Percentiles rank a stretch among this genome's conserved stretches.
Evolutionary conservation across 441 rosid genomes (phyloP).

Genomic region (Gossypium trilobum): DNA sequence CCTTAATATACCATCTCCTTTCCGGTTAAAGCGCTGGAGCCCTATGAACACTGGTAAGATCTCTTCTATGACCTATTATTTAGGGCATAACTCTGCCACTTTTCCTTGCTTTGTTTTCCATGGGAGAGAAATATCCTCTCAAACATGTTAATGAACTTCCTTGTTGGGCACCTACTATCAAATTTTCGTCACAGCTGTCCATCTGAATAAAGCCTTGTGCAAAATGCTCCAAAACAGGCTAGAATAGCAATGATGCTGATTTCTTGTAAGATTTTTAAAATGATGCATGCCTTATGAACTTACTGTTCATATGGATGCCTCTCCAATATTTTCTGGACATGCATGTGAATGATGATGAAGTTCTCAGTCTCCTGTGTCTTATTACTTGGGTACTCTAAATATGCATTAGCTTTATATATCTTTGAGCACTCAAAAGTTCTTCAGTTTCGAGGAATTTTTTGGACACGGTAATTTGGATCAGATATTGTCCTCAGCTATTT

Average conservation of each 20-base stretch:
- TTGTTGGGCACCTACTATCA: background rate
- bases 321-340: background rate
- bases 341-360: background rate
- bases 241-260: background rate
- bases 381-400: background rate
- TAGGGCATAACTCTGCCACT: background rate
- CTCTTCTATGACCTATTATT: background rate
- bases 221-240: background rate
- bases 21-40: slow-evolving; percentile 79
- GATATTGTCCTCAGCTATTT: background rate
- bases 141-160: background rate
- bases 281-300: background rate
- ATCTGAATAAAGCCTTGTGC: background rate
- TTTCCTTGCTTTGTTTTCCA: background rate
- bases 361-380: background rate
- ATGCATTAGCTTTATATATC: background rate
- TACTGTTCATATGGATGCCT: background rate
- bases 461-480: background rate
- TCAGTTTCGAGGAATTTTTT: background rate
- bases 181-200: background rate
- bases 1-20: slow-evolving; percentile 69
- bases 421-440: background rate
- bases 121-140: background rate
- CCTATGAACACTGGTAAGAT: slow-evolving; percentile 64
- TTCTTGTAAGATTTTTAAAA: background rate